A percentile compares a stretch with the other conserved stretches of the same genome.
These are phyloP conservation scores for Podospora anserina DNA, from an alignment of 495 filamentous ascomycete genomes.

Conservation along the genomic window DNA sequence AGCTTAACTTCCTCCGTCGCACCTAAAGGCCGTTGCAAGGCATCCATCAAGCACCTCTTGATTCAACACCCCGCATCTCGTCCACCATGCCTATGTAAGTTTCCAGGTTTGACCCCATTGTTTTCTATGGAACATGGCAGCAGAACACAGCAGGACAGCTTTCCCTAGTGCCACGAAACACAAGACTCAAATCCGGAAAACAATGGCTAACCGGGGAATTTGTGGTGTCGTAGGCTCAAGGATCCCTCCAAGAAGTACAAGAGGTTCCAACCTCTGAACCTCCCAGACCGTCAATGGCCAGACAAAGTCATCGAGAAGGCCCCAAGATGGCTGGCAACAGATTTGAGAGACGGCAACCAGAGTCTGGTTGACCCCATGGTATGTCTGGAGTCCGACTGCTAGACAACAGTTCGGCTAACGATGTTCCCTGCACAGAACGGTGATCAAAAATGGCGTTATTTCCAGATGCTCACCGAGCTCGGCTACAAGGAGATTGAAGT, in stretches of 20 bases:
- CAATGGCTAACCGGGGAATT: constrained; percentile 15
- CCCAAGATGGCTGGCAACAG: constrained; percentile 82
- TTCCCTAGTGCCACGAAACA: constrained; percentile 21
- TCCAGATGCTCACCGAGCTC: constrained; percentile 87
- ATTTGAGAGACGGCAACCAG: constrained; percentile 86
- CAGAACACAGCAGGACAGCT: constrained; percentile 3
- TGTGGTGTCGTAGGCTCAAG: constrained; percentile 67
- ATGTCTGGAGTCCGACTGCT: constrained; percentile 21
- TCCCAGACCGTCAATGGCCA: constrained; percentile 92
- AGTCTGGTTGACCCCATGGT: constrained; percentile 88
- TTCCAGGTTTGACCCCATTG: neutral
- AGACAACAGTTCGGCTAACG: constrained; percentile 25
- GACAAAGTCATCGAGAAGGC: constrained; percentile 71
- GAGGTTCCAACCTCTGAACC: constrained; percentile 65
- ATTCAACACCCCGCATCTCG: constrained; percentile 7
- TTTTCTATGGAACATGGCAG: neutral
- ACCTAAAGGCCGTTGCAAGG: constrained; percentile 1
- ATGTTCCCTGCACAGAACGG: constrained; percentile 58
- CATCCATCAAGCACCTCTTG: constrained; percentile 1
- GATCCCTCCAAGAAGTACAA: constrained; percentile 93
- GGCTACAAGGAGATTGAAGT: constrained; percentile 99
- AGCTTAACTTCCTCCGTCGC: neutral
- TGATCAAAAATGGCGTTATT: constrained; percentile 92
- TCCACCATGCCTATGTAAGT: constrained; percentile 41
- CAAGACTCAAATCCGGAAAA: constrained; percentile 3